Base-by-base conservation (phyloP, 805 yeast species). In the Wickerhamomyces kurtzmanii region DNA sequence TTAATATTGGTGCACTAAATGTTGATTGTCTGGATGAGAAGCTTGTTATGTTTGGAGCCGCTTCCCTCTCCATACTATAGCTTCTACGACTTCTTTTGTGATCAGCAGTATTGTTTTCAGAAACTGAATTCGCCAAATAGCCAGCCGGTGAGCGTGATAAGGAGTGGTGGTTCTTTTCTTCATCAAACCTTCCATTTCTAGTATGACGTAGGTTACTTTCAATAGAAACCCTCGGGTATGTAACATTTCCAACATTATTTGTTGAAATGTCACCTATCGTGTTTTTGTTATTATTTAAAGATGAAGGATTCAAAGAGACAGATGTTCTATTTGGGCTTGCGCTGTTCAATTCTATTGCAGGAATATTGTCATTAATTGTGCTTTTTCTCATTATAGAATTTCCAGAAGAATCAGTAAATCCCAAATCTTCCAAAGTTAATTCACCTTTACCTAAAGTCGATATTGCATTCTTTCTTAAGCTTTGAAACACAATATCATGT, bases 401-500 rank as follows among this genome's bases (percentile, higher is more conserved):
- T 20, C 29, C 15, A 14, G 16, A 17, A 25, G 17, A 12, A 14
- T n/a, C 16, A 9, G 13, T 22, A 16, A 28, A 36, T 1, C 35
- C 42, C 18, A 54, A 39, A 6, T 43, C 60, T 26, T 57, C 62
- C 16, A 68, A 47, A 0, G 62, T 55, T 22, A 73, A 51, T 31
- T 68, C 65, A 3, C 81, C 81, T 25, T 55, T 55, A 4, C 81
- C 81, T 41, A 73, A 42, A 0, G 78, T 61, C 17, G 65, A 57
- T 10, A 72, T 44, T 0, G 74, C 69, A 4, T 71, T 57, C 28
- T 65, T 57, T 34, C 65, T 39, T 11, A 68, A 37, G 8, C 68
- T 54, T 34, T 59, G 54, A 45, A 61, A 55, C 40, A 57, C 65
- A 12, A 66, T 62, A 28, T 54, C 51, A 12, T 28, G 39, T 2